phyloP scores from a whole-genome alignment of 208 protist species.

The Crithidia brevicula region DNA sequence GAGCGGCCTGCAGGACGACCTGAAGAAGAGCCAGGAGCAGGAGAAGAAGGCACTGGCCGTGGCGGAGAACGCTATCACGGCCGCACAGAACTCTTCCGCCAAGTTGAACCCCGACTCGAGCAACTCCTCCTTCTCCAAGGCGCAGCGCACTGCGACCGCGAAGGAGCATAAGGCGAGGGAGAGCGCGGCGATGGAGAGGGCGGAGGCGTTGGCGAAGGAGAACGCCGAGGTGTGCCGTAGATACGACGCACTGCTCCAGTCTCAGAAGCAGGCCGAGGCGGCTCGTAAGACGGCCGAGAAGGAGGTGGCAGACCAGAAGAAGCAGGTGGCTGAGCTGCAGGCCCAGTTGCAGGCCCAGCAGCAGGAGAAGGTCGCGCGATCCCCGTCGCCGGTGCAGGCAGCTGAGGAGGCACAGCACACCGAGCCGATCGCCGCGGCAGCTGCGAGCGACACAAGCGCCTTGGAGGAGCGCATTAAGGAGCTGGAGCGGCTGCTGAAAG shows the following conservation, averaged over 20 bases:
- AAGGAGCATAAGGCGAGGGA: constrained; percentile 22
- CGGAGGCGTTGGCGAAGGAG: constrained; percentile 32
- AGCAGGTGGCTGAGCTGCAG: constrained; percentile 9
- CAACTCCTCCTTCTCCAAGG: not conserved
- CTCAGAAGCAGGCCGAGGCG: constrained; percentile 7
- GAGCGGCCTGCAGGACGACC: constrained; percentile 29
- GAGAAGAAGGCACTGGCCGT: constrained; percentile 17
- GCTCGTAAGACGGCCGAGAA: constrained; percentile 17
- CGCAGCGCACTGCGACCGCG: not conserved
- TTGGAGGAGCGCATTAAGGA: constrained; percentile 25
- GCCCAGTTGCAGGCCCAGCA: constrained; percentile 17
- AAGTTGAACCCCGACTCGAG: not conserved
- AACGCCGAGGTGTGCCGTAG: constrained; percentile 33
- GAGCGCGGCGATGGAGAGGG: constrained; percentile 9
- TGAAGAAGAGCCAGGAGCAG: constrained; percentile 20
- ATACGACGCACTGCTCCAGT: constrained; percentile 20
- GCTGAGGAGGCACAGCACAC: not conserved
- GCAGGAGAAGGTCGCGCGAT: constrained; percentile 3
- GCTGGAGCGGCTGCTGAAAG: constrained; percentile 7
- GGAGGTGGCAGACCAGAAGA: constrained; percentile 25
- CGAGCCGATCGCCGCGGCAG: constrained; percentile 12
- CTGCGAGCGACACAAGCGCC: not conserved
- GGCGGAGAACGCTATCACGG: constrained; percentile 6
- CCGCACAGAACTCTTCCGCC: not conserved
- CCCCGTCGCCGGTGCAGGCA: not conserved